Percentiles rank a stretch among this genome's conserved stretches.
phyloP scores from a whole-genome alignment of 2,329 filamentous ascomycete species.

The Parastagonospora avenae region DNA sequence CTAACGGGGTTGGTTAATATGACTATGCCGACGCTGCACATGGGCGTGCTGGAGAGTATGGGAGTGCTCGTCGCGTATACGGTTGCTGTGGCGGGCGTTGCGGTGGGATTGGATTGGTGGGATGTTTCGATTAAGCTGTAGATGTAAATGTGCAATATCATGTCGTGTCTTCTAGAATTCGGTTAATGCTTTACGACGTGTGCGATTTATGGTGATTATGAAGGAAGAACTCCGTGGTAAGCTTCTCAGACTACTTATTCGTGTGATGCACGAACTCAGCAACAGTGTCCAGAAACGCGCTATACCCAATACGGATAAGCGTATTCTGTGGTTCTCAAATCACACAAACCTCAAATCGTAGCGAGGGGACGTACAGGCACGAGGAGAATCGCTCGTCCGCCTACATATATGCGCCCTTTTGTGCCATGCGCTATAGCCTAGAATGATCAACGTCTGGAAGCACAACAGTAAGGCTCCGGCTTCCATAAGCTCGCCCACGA shows the following conservation, averaged over 20 bases:
- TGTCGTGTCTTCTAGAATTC: too few species aligned
- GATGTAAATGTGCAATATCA: neutral
- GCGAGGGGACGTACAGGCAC: neutral
- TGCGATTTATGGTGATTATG: too few species aligned
- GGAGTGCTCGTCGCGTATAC: constrained; percentile 76
- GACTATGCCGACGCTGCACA: constrained; percentile 79
- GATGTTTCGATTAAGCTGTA: constrained; percentile 75
- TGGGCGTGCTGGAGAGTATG: constrained; percentile 69
- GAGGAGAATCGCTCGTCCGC: neutral
- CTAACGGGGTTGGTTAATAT: constrained; percentile 89
- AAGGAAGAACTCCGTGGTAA: too few species aligned
- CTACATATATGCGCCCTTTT: neutral
- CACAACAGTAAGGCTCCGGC: neutral
- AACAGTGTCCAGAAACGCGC: too few species aligned
- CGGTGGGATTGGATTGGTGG: constrained; percentile 68
- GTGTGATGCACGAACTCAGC: too few species aligned
- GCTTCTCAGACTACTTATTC: too few species aligned
- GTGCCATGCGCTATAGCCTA: neutral
- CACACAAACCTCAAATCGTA: neutral
- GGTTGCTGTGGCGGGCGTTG: constrained; percentile 67
- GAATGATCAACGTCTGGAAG: neutral
- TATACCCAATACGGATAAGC: neutral
- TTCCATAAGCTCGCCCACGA: constrained; percentile 18
- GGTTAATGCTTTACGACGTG: too few species aligned
- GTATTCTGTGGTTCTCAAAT: neutral